Conservation (phyloP, 1,284 basidiomycete genomes). For the Cerrena zonata region DNA sequence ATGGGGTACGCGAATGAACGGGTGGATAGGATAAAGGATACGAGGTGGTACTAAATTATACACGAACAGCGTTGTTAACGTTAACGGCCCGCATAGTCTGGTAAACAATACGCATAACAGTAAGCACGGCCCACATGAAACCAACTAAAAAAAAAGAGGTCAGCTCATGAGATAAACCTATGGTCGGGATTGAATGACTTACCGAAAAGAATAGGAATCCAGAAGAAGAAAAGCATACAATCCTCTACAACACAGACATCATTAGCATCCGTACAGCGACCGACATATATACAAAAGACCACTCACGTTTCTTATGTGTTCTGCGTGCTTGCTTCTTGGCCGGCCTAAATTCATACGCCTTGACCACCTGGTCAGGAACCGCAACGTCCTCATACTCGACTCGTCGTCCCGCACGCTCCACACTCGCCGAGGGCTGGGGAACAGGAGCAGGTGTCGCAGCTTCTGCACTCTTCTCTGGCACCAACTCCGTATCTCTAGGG, state of each 20-base stretch:
- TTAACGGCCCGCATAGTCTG: slow-evolving; percentile 44
- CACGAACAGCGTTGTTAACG: slow-evolving; percentile 5
- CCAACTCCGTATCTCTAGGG: slow-evolving; percentile 36
- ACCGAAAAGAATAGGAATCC: slow-evolving; percentile 86
- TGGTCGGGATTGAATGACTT: slow-evolving; percentile 29
- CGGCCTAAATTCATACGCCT: slow-evolving; percentile 61
- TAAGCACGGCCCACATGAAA: slow-evolving; percentile 60
- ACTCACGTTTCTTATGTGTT: slow-evolving; percentile 68
- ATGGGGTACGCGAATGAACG: too few relatives aligned
- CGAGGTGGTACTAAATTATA: slow-evolving; percentile 9
- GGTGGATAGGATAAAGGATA: background rate
- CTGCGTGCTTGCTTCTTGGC: slow-evolving; percentile 46
- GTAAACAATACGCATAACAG: slow-evolving; percentile 51
- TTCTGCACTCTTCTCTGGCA: slow-evolving; percentile 8
- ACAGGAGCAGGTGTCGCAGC: slow-evolving; percentile 11
- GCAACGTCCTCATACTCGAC: slow-evolving; percentile 43
- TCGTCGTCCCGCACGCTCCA: slow-evolving; percentile 20
- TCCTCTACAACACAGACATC: slow-evolving; percentile 53
- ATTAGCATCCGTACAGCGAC: slow-evolving; percentile 11
- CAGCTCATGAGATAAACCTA: slow-evolving; percentile 10
- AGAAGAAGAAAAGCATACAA: slow-evolving; percentile 88
- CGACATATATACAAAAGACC: background rate
- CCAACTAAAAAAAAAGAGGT: slow-evolving; percentile 48
- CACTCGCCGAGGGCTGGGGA: slow-evolving; percentile 6
- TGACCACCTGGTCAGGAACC: slow-evolving; percentile 58